Evolutionary conservation across 257 asterid species (phyloP).

Genomic region (Vinca minor): DNA sequence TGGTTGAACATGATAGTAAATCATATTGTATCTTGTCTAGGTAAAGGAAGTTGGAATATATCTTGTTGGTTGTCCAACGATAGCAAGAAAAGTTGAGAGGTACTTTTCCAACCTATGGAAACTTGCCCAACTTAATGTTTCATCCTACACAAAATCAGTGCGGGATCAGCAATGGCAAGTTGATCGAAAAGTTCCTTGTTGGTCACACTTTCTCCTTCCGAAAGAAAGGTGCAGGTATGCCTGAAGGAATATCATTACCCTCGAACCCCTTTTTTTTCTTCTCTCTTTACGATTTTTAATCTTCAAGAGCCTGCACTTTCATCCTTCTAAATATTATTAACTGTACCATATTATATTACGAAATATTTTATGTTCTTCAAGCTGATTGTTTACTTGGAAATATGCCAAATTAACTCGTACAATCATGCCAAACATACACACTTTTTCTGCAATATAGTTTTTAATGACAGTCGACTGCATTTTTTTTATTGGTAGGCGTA

Average conservation of each 20-base stretch:
- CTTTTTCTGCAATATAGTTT: neutral
- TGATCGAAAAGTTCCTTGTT: slow-evolving; percentile 64
- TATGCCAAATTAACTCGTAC: neutral
- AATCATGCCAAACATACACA: neutral
- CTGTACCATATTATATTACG: neutral
- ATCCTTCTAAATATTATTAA: neutral
- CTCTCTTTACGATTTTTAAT: neutral
- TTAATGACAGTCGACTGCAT: too few relatives aligned
- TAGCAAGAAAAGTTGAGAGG: slow-evolving; percentile 43
- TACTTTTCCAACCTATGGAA: slow-evolving; percentile 70
- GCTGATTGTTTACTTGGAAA: neutral
- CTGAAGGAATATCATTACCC: slow-evolving; percentile 2
- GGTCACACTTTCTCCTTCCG: slow-evolving; percentile 60
- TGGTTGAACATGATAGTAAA: slow-evolving; percentile 10
- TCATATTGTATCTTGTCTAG: slow-evolving; percentile 25
- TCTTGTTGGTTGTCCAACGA: slow-evolving; percentile 57
- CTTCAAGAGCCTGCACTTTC: neutral
- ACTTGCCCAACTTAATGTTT: slow-evolving; percentile 65
- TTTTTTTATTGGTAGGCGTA: too few relatives aligned
- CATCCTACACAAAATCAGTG: slow-evolving; percentile 40
- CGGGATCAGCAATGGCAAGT: slow-evolving; percentile 73
- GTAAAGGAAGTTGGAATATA: slow-evolving; percentile 82
- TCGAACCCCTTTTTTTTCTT: neutral
- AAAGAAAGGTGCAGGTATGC: slow-evolving; percentile 64
- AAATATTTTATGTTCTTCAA: neutral